A percentile compares a stretch with the other conserved stretches of the same genome.
phyloP scores from a whole-genome alignment of 768 basidiomycete genomes.

The Amanita rubescens region DNA sequence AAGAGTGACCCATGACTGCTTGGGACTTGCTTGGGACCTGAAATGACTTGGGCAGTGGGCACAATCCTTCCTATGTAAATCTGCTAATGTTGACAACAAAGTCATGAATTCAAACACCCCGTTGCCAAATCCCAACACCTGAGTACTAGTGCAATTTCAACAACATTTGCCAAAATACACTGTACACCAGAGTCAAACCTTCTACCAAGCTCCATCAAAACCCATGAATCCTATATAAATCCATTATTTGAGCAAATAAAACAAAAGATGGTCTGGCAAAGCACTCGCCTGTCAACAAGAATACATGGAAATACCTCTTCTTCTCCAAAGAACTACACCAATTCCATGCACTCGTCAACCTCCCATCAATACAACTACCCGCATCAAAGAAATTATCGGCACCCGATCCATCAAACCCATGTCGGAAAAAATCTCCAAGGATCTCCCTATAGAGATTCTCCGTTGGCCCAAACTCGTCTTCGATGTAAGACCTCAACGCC shows the following conservation, averaged over 20 bases:
- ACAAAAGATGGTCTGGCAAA: neutral
- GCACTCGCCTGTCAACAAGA: constrained; percentile 63
- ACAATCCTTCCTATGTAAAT: too few relatives aligned
- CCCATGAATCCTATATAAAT: constrained; percentile 70
- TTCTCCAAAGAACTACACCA: constrained; percentile 86
- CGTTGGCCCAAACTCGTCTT: constrained; percentile 72
- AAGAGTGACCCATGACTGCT: too few relatives aligned
- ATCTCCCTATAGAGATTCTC: constrained; percentile 68
- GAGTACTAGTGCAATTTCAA: too few relatives aligned
- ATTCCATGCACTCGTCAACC: constrained; percentile 87
- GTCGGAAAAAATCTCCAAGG: constrained; percentile 77
- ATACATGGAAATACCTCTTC: constrained; percentile 77
- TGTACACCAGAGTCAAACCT: too few relatives aligned
- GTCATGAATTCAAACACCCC: too few relatives aligned
- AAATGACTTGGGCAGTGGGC: too few relatives aligned
- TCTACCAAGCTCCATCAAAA: constrained; percentile 86
- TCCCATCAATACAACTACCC: constrained; percentile 77
- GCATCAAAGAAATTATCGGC: constrained; percentile 89
- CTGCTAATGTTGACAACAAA: too few relatives aligned
- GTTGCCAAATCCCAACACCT: too few relatives aligned
- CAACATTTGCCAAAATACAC: too few relatives aligned
- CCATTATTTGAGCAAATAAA: neutral
- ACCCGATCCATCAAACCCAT: constrained; percentile 87
- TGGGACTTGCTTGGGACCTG: too few relatives aligned
- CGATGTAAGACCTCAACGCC: constrained; percentile 67